These are phyloP conservation scores for Cordyceps pruinosa DNA, from an alignment of 2,329 filamentous ascomycete genomes.

Conservation along the genomic window DNA sequence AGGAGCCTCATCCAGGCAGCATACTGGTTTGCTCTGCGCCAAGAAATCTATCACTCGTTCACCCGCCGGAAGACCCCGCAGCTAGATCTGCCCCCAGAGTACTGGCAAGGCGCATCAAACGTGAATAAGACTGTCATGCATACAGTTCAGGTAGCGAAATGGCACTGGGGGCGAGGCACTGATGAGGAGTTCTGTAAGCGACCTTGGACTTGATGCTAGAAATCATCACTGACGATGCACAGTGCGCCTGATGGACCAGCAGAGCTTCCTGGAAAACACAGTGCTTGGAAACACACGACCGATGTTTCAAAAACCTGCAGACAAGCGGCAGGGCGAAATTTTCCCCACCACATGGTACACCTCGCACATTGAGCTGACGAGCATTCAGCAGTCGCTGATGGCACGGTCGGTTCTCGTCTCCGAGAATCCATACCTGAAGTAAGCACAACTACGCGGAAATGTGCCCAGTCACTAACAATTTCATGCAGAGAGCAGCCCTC, in stretches of 20 bases:
- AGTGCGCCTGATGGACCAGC: conserved; percentile 31
- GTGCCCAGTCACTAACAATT: not conserved
- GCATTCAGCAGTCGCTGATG: conserved; percentile 33
- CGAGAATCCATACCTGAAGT: conserved; percentile 32
- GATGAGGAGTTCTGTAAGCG: conserved; percentile 32
- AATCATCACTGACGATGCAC: not conserved
- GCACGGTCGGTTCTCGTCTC: conserved; percentile 34
- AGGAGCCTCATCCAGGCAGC: conserved; percentile 32
- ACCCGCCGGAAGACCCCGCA: conserved; percentile 32
- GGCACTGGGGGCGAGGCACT: conserved; percentile 32
- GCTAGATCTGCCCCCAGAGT: conserved; percentile 28
- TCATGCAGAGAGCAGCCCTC: conserved; percentile 19
- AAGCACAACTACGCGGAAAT: conserved; percentile 5
- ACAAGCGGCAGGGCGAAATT: conserved; percentile 31
- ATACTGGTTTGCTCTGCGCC: conserved; percentile 35
- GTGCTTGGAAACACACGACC: conserved; percentile 27
- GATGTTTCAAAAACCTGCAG: conserved; percentile 27
- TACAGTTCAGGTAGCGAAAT: conserved; percentile 34
- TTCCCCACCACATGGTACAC: conserved; percentile 35
- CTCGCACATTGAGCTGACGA: conserved; percentile 34
- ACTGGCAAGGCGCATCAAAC: conserved; percentile 28
- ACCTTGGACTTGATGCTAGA: not conserved
- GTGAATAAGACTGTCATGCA: conserved; percentile 36
- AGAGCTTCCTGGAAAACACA: conserved; percentile 27
- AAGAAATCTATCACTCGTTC: conserved; percentile 36